These are phyloP conservation scores for Trichophyton rubrum DNA, from an alignment of 2,329 filamentous ascomycete genomes.

Conservation along the genomic window DNA sequence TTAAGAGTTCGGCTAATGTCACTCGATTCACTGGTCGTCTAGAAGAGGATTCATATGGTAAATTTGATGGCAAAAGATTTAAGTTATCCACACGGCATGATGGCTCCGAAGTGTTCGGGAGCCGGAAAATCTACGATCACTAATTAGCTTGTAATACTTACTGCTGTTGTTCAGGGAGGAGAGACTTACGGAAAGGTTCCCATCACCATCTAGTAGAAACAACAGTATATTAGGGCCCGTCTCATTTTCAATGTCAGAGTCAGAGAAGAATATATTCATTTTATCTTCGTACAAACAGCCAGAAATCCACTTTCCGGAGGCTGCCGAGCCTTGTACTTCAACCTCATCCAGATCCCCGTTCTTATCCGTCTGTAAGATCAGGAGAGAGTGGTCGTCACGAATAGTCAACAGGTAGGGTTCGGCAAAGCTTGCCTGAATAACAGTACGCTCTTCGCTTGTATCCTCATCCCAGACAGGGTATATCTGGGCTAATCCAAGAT, in stretches of 20 bases:
- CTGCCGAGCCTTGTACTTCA: conserved; percentile 46
- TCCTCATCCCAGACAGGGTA: conserved; percentile 87
- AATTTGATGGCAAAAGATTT: conserved; percentile 60
- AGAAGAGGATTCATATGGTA: conserved; percentile 58
- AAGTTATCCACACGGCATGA: conserved; percentile 66
- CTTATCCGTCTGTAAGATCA: conserved; percentile 65
- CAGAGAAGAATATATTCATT: conserved; percentile 40
- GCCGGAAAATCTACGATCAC: conserved; percentile 53
- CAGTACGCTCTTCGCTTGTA: conserved; percentile 63
- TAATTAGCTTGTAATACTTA: background rate
- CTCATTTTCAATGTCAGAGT: conserved; percentile 10
- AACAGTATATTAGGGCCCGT: conserved; percentile 45
- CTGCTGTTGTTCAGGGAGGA: background rate
- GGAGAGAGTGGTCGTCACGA: conserved; percentile 68
- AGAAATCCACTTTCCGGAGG: conserved; percentile 62
- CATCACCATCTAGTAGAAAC: conserved; percentile 65
- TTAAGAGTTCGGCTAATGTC: conserved; percentile 61
- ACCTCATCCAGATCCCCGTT: conserved; percentile 78
- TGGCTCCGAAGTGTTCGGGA: conserved; percentile 59
- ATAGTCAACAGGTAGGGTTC: conserved; percentile 78
- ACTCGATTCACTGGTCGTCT: conserved; percentile 62
- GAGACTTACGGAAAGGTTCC: conserved; percentile 45
- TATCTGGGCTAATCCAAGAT: conserved; percentile 80
- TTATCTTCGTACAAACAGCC: conserved; percentile 71
- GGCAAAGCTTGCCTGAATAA: conserved; percentile 67